Conservation (phyloP, 352 stramenopile genomes). For the Pythium dissotocum region DNA sequence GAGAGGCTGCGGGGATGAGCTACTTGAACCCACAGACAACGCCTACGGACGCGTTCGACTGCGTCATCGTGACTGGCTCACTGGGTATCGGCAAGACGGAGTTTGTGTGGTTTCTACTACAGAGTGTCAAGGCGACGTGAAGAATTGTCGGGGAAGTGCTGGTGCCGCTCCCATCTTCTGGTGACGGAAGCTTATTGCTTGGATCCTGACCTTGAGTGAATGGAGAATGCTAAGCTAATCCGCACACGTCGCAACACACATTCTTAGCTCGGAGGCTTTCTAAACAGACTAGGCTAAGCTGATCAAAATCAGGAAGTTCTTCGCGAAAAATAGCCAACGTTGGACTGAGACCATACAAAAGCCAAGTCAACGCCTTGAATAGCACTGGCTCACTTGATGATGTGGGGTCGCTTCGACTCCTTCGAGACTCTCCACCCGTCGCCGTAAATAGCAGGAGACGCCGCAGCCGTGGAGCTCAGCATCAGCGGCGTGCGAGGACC, state of each 20-base stretch:
- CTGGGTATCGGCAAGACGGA: too few species aligned
- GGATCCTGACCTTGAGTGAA: too few species aligned
- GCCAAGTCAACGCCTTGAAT: neutral
- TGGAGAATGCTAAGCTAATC: neutral
- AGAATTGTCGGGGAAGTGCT: too few species aligned
- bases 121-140: too few species aligned
- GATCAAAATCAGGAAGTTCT: neutral
- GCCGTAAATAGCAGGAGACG: neutral
- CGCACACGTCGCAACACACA: neutral
- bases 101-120: too few species aligned
- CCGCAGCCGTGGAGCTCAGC: neutral
- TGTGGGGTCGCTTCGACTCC: neutral
- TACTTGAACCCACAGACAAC: too few species aligned
- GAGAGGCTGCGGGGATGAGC: too few species aligned
- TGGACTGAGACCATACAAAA: neutral
- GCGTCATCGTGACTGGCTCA: too few species aligned
- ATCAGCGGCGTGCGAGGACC: neutral
- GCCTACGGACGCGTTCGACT: too few species aligned
- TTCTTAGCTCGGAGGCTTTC: too few species aligned
- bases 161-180: too few species aligned
- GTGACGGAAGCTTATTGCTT: too few species aligned
- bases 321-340: neutral
- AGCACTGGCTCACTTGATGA: neutral
- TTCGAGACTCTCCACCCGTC: neutral
- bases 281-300: neutral